A percentile compares a stretch with the other conserved stretches of the same genome.
Conservation (phyloP, 371 early-diverging fungal species). For the Parasitella parasitica region DNA sequence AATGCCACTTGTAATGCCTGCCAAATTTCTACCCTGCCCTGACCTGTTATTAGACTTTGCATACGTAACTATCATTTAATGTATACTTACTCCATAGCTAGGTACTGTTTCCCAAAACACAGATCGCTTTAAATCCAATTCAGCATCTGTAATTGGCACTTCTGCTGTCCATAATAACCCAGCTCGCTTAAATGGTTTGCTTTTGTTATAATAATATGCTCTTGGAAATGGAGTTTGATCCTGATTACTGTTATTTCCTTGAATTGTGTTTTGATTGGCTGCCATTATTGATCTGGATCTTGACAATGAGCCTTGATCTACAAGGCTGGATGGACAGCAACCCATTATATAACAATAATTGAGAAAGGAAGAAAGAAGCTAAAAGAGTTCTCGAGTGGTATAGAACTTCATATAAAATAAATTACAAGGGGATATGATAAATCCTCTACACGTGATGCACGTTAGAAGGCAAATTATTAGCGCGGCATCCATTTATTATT, state of each 20-base stretch:
- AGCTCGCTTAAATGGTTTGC: conserved; percentile 38
- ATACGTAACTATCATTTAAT: background rate
- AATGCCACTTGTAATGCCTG: conserved; percentile 62
- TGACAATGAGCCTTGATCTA: conserved; percentile 7
- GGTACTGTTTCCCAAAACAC: conserved; percentile 81
- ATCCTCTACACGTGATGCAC: background rate
- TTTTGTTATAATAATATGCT: conserved; percentile 2
- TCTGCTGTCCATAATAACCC: conserved; percentile 45
- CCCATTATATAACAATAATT: conserved; percentile 25
- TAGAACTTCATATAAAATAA: background rate
- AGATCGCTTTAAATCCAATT: conserved; percentile 53
- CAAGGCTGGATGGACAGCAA: conserved; percentile 34
- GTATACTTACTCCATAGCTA: conserved; percentile 55
- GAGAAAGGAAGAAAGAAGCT: background rate
- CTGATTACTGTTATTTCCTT: background rate
- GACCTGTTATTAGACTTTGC: background rate
- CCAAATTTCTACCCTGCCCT: conserved; percentile 75
- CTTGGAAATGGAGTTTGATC: background rate
- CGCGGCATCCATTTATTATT: conserved; percentile 14
- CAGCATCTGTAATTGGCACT: conserved; percentile 41
- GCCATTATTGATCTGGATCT: background rate
- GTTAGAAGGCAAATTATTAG: conserved; percentile 2
- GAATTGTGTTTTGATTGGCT: background rate
- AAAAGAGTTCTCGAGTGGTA: background rate
- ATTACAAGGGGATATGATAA: background rate